phyloP scores from a whole-genome alignment of 83 land plant genomes.

The Picea abies region DNA sequence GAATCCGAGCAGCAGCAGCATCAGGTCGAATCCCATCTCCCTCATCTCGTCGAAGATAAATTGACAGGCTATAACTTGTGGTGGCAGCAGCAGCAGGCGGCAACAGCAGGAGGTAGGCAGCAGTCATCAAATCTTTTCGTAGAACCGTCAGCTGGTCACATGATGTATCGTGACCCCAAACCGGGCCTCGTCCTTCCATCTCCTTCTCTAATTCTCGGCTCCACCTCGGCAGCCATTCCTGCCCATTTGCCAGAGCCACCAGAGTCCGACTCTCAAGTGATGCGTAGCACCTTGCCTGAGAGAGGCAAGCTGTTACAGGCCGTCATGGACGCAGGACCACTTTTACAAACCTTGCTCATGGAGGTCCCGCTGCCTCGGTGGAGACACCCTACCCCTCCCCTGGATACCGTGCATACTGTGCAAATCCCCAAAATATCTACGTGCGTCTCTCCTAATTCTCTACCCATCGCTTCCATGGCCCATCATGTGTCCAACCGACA shows the following conservation, averaged over 20 bases:
- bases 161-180: not conserved
- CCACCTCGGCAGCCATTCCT: not conserved
- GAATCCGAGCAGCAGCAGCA: not conserved
- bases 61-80: not conserved
- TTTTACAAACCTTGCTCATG: conserved; percentile 20
- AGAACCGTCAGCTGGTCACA: not conserved
- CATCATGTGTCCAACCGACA: too few species aligned
- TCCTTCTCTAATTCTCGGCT: not conserved
- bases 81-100: not conserved
- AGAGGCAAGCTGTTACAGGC: conserved; percentile 23
- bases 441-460: not conserved
- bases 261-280: conserved; percentile 2
- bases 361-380: conserved; percentile 21
- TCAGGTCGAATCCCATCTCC: not conserved
- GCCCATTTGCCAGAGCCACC: not conserved
- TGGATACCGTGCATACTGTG: conserved; percentile 27
- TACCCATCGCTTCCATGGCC: too few species aligned
- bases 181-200: not conserved
- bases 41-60: not conserved
- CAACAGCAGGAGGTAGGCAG: not conserved
- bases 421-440: conserved; percentile 18
- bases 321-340: conserved; percentile 21
- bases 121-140: conserved; percentile 7
- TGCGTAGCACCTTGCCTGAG: conserved; percentile 14
- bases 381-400: conserved; percentile 30